Percentiles rank a stretch among this genome's conserved stretches.
Conservation (phyloP, 2,329 filamentous ascomycete genomes). For the Microsporum audouinii region DNA sequence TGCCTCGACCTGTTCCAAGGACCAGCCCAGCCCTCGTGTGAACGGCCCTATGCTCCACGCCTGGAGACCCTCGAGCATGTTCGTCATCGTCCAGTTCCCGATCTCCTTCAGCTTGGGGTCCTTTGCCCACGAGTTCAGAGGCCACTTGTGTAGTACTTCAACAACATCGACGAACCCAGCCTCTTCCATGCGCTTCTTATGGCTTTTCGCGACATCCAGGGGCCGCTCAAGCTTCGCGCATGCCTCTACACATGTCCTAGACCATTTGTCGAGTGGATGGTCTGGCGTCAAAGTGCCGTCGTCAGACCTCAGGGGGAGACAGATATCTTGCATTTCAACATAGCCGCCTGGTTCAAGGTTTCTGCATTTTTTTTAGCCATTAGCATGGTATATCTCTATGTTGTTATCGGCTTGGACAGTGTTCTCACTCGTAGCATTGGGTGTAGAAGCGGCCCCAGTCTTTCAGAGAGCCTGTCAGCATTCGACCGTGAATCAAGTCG, state of each 20-base stretch:
- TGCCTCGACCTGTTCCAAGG: conserved; percentile 9
- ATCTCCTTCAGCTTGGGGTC: conserved; percentile 41
- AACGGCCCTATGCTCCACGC: conserved; percentile 34
- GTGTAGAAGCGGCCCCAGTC: conserved; percentile 13
- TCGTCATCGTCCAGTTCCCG: conserved; percentile 35
- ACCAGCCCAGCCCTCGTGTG: conserved; percentile 34
- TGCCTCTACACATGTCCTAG: conserved; percentile 19
- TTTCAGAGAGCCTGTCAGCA: conserved; percentile 13
- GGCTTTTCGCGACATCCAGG: conserved; percentile 25
- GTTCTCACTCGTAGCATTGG: conserved; percentile 3
- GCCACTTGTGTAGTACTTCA: conserved; percentile 28
- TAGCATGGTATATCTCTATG: neutral
- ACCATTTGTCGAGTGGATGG: conserved; percentile 19
- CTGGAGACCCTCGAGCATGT: conserved; percentile 33
- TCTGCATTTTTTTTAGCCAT: neutral
- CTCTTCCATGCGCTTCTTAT: conserved; percentile 29
- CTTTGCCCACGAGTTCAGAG: conserved; percentile 37
- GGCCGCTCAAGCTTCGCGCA: conserved; percentile 32
- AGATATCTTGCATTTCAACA: conserved; percentile 40
- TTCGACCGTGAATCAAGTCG: conserved; percentile 17
- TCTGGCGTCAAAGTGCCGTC: conserved; percentile 30
- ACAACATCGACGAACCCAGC: conserved; percentile 36
- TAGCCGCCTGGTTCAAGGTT: conserved; percentile 40
- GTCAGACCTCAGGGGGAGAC: conserved; percentile 30
- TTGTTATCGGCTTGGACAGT: conserved; percentile 8